Evolutionary conservation across 2,329 filamentous ascomycete species (phyloP), one percentile per base, ranked within the genome.

Genomic region (Trichoderma polysporum): DNA sequence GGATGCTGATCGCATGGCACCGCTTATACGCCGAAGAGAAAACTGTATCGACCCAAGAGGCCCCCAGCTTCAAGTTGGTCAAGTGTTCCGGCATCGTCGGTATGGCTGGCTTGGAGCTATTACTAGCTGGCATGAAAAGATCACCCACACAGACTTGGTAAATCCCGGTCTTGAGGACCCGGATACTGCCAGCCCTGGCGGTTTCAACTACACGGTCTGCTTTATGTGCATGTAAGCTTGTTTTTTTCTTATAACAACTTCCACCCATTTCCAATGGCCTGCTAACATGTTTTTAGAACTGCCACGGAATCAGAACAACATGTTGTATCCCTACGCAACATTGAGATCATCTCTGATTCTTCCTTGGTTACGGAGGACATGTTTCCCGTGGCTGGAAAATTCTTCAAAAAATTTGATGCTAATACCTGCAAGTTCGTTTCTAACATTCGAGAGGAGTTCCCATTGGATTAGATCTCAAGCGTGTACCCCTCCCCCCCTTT

Each of bases 391-490:
- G 92, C 93, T 3, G 95, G 95, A 0, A 90, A 90, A 72, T 92
- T 92, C 77, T 98, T 99, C 78, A 96, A 92, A 78, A 84, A 93
- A 49, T 98, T 93, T 83, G 92, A 97, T 77, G 74, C 77, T 4
- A 81, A 80, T 37, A 83, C 79, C 0, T 87, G 87, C 71, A 83
- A 79, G 4, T 99, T 98, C 79, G 84, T 97, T 35, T 97, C 93
- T 72, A 98, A 97, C 77, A 74, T 86, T 35, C 79, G 80, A 71
- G 92, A 96, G 72, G 88, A 94, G 74, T 97, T 93, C 77, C 94
- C 94, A 0, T 91, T 97, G 74, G 92, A 96, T 78, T 97, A 70
- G 75, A 19, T 17, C n/a, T n/a, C 13, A 25, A 31, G 10, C 13
- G 8, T 3, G 29, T 17, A 6, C 10, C 3, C 17, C 9, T 39